These are phyloP conservation scores for Microdochium nivale DNA, from an alignment of 2,329 filamentous ascomycete species.

Conservation along the genomic window DNA sequence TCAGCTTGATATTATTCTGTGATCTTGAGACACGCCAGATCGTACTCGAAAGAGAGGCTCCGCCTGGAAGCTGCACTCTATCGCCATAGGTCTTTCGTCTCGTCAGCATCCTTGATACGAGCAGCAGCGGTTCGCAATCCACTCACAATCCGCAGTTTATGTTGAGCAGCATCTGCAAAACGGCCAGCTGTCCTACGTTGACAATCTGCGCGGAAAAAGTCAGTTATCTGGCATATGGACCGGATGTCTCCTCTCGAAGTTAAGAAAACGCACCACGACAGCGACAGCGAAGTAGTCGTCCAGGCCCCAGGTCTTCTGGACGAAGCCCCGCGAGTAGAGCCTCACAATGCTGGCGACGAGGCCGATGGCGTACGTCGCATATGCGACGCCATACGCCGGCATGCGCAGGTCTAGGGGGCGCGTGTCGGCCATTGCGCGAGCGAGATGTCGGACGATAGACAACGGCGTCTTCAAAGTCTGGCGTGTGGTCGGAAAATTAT, in stretches of 20 bases:
- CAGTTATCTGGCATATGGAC: too few species aligned
- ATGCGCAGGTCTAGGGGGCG: not conserved
- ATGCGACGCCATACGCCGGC: not conserved
- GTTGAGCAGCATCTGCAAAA: not conserved
- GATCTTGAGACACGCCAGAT: not conserved
- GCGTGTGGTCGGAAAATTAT: too few species aligned
- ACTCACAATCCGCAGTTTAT: not conserved
- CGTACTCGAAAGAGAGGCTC: not conserved
- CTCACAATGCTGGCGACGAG: not conserved
- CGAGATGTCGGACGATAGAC: too few species aligned
- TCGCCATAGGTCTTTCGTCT: not conserved
- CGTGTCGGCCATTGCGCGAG: not conserved
- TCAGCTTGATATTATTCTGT: not conserved
- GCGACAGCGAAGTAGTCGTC: not conserved
- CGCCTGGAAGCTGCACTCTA: not conserved
- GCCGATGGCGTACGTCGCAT: not conserved
- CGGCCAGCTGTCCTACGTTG: not conserved
- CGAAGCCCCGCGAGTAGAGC: not conserved
- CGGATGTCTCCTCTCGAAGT: too few species aligned
- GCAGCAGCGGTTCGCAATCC: not conserved
- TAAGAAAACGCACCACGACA: not conserved
- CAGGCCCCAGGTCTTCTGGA: not conserved
- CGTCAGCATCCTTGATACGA: not conserved
- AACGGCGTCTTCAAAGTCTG: too few species aligned
- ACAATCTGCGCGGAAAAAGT: not conserved